Conservation (phyloP, 495 filamentous ascomycete genomes). For the Trichoderma orchidacearum region DNA sequence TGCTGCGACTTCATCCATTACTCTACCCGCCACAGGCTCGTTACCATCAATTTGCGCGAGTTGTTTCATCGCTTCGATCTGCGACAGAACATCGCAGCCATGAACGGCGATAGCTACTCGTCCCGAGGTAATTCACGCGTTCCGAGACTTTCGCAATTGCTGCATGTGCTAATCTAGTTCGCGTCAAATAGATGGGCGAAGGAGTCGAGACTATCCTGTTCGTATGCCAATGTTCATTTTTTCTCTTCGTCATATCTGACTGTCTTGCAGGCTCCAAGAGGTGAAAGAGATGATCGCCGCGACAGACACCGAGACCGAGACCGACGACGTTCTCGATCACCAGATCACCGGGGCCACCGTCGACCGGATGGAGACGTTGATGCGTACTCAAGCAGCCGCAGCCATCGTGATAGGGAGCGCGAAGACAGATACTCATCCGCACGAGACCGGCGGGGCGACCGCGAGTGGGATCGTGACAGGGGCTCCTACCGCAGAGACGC, state of each 20-base stretch:
- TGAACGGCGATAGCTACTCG: slow-evolving; percentile 84
- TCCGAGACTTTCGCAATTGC: not conserved
- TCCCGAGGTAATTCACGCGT: slow-evolving; percentile 48
- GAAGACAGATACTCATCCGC: slow-evolving; percentile 67
- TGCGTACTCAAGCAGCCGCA: slow-evolving; percentile 79
- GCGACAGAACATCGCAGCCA: slow-evolving; percentile 21
- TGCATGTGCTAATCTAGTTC: slow-evolving; percentile 5
- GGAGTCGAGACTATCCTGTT: slow-evolving; percentile 30
- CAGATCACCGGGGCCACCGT: slow-evolving; percentile 42
- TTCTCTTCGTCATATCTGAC: not conserved
- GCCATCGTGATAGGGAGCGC: slow-evolving; percentile 80
- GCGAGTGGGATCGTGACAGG: slow-evolving; percentile 62
- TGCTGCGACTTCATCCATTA: not conserved
- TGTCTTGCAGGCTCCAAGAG: slow-evolving; percentile 9
- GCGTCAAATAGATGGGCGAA: slow-evolving; percentile 40
- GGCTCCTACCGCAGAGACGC: slow-evolving; percentile 37
- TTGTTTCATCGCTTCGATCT: not conserved
- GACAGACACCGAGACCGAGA: slow-evolving; percentile 42
- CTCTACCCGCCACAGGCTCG: not conserved
- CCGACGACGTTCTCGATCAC: slow-evolving; percentile 63
- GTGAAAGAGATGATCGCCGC: slow-evolving; percentile 38
- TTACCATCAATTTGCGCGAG: not conserved
- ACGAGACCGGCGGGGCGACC: slow-evolving; percentile 42
- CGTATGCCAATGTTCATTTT: not conserved
- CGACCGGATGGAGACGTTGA: slow-evolving; percentile 55